Percentiles rank a stretch among this genome's conserved stretches.
phyloP scores from a whole-genome alignment of 2,329 filamentous ascomycete species.

The Sphaerulina musiva region DNA sequence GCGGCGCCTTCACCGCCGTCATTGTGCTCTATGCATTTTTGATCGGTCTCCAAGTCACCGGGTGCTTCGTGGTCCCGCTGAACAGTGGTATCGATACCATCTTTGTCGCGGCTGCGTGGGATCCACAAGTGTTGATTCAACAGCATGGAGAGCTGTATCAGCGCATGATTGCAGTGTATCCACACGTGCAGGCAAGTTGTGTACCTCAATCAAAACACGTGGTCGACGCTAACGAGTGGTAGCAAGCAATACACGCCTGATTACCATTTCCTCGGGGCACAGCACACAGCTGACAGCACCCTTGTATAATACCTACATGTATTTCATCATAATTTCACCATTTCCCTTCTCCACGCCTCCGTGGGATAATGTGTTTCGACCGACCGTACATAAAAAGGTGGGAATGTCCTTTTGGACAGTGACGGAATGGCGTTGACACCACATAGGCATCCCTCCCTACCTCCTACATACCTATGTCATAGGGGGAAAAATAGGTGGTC shows the following conservation, averaged over 20 bases:
- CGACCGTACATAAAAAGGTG: background rate
- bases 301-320: background rate
- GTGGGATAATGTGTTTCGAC: background rate
- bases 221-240: constrained; percentile 30
- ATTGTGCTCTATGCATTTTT: constrained; percentile 81
- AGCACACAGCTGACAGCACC: background rate
- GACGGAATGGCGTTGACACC: constrained; percentile 5
- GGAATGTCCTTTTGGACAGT: constrained; percentile 1
- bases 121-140: constrained; percentile 65
- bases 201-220: constrained; percentile 5
- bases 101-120: constrained; percentile 70
- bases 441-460: background rate
- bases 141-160: constrained; percentile 78
- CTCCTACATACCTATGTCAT: too few species aligned
- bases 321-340: background rate
- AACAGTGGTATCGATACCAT: constrained; percentile 86
- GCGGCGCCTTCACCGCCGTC: constrained; percentile 64
- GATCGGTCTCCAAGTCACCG: constrained; percentile 81
- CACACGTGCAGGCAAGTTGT: constrained; percentile 42
- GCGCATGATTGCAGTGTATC: constrained; percentile 73
- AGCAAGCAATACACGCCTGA: constrained; percentile 56
- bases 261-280: background rate
- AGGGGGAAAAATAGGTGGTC: too few species aligned
- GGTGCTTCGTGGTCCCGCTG: constrained; percentile 83
- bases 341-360: background rate